Evolutionary conservation across 208 protist species (phyloP).

Genomic region (Crithidia mellificae): DNA sequence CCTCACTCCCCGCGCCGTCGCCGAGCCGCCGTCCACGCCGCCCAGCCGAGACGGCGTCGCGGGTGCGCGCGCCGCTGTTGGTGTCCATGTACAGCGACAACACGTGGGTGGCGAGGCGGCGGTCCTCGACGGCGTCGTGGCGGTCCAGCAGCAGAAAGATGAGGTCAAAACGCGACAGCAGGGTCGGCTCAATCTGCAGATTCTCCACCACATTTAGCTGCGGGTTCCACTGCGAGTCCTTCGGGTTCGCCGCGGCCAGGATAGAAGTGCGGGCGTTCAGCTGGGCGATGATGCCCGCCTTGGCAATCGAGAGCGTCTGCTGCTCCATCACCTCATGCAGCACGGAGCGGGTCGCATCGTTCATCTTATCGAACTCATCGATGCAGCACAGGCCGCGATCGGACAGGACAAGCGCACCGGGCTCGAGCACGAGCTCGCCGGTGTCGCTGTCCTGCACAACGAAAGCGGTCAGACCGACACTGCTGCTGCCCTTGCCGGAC

Average conservation of each 20-base stretch:
- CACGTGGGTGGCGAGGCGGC: slow-evolving; percentile 96
- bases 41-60: neutral
- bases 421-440: slow-evolving; percentile 99
- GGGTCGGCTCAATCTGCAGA: slow-evolving; percentile 97
- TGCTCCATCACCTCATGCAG: slow-evolving; percentile 99
- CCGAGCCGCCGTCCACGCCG: neutral
- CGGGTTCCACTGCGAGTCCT: slow-evolving; percentile 97
- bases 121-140: slow-evolving; percentile 92
- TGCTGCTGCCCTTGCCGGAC: slow-evolving; percentile 98
- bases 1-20: slow-evolving; percentile 1
- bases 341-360: slow-evolving; percentile 96
- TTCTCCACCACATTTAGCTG: slow-evolving; percentile 98
- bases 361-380: slow-evolving; percentile 99
- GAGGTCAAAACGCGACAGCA: slow-evolving; percentile 98
- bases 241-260: slow-evolving; percentile 99
- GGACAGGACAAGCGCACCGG: slow-evolving; percentile 99
- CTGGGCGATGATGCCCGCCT: slow-evolving; percentile 99
- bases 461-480: slow-evolving; percentile 98
- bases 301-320: slow-evolving; percentile 99
- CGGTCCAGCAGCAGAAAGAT: slow-evolving; percentile 98
- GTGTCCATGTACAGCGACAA: slow-evolving; percentile 95
- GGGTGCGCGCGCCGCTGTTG: slow-evolving; percentile 17
- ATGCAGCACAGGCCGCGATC: slow-evolving; percentile 99
- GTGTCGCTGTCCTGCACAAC: slow-evolving; percentile 89
- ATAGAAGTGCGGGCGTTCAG: slow-evolving; percentile 99